Evolutionary conservation across 768 basidiomycete species (phyloP), one percentile per base, ranked within the genome.

Genomic region (Psilocybe tampanensis): DNA sequence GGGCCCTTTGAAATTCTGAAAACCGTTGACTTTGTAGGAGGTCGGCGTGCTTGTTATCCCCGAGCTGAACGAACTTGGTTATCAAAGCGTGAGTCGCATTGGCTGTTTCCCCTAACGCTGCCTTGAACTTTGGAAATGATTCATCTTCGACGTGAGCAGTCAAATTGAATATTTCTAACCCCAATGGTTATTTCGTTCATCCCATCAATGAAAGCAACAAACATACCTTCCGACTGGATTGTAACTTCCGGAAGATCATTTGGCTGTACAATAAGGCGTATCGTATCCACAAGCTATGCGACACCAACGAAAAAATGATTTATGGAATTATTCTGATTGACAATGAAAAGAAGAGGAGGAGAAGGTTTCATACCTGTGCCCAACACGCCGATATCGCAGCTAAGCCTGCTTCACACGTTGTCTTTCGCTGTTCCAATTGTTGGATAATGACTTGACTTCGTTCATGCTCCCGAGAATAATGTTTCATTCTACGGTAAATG

Each of bases 401-500:
- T 56, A 93, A 67, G 58, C 88, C 85, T 2, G 86, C 85, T 68
- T 92, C 88, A 63, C 85, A 88, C 18, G 81, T 82, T 50, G 72
- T 78, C 69, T 86, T 87, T 61, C 85, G 80, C 57, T 77, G 78
- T 68, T 92, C 88, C 26, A 94, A 69, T 61, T 87, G 82, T 44
- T 79, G 78, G 51, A 91, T 83, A 54, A 82, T 81, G 63, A 73
- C 68, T 66, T 83, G 79, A 59, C 82, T 82, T 43, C 89, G 82
- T 60, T 88, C 84, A 70, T 86, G 77, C 75, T 92, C 86, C 59
- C 89, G 82, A 54, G 86, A 84, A 70, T 94, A 93, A 65, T 92
- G 84, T 65, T 79, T 86, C 91, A 94, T 93, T 56, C 90, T 79
- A 39, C 92, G 81, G 71, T 85, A 94, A 48, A 94, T 86, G 42